Evolutionary conservation across 768 basidiomycete species (phyloP).

Genomic region (Thelephora ganbajun): DNA sequence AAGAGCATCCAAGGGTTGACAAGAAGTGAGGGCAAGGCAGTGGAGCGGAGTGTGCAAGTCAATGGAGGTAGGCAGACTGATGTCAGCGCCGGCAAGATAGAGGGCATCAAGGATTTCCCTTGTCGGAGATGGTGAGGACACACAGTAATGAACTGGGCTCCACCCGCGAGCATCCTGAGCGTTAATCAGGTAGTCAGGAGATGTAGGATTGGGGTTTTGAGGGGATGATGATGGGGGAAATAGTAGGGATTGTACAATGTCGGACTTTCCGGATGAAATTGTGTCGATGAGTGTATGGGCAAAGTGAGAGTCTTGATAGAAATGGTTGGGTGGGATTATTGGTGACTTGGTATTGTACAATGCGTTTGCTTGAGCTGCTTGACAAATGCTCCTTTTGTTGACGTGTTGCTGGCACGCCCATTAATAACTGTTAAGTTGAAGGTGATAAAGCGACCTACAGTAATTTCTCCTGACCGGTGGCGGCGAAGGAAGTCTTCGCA

Average conservation of each 20-base stretch:
- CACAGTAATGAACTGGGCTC: conserved; percentile 63
- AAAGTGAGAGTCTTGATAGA: conserved; percentile 21
- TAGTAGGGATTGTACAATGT: conserved; percentile 8
- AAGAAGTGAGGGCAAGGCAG: conserved; percentile 35
- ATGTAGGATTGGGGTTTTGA: conserved; percentile 23
- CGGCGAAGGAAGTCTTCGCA: conserved; percentile 55
- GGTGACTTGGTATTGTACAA: neutral
- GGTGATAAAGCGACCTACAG: conserved; percentile 25
- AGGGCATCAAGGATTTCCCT: conserved; percentile 52
- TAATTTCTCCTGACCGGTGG: conserved; percentile 43
- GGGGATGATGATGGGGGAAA: conserved; percentile 28
- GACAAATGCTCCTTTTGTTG: neutral
- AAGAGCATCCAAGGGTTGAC: conserved; percentile 20
- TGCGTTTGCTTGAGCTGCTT: neutral
- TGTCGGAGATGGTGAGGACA: conserved; percentile 38
- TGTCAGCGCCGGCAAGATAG: conserved; percentile 65
- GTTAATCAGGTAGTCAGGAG: conserved; percentile 50
- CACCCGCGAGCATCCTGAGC: conserved; percentile 52
- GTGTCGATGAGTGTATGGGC: conserved; percentile 5
- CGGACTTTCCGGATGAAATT: conserved; percentile 5
- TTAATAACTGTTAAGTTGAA: neutral
- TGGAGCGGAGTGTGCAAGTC: conserved; percentile 51
- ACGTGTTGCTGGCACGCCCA: too few species aligned
- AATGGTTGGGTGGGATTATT: conserved; percentile 19
- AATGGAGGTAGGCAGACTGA: conserved; percentile 47